Evolutionary conservation across 257 asterid genomes (phyloP).

Genomic region (Penstemon barbatus): DNA sequence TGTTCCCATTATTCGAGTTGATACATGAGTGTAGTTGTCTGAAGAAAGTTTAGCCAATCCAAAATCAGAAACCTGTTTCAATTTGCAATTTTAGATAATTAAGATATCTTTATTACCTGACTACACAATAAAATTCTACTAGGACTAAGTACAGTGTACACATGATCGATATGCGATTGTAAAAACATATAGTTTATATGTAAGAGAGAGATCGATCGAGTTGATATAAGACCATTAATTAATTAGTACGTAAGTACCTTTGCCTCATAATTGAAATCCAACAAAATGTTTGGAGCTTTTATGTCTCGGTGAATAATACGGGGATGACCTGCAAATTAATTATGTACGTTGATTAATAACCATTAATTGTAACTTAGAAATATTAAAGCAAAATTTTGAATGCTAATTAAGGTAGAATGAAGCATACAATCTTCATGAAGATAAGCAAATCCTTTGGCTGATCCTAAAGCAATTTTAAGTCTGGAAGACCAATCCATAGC

Average conservation of each 20-base stretch:
- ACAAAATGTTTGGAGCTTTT: conserved; percentile 76
- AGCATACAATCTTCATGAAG: conserved; percentile 79
- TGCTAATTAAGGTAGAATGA: neutral
- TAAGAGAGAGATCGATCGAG: no score
- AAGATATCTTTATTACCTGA: neutral
- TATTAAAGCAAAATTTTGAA: neutral
- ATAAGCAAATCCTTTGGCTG: conserved; percentile 88
- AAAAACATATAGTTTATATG: no score
- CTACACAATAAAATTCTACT: neutral
- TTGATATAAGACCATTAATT: neutral
- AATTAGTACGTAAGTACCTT: conserved; percentile 58
- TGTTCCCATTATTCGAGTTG: conserved; percentile 96
- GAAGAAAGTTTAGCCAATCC: conserved; percentile 86
- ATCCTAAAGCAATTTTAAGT: conserved; percentile 63
- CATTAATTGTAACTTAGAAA: no score
- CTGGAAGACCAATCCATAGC: conserved; percentile 70
- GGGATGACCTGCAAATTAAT: conserved; percentile 66
- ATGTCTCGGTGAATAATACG: conserved; percentile 91
- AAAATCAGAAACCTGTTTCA: conserved; percentile 81
- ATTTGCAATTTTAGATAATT: neutral
- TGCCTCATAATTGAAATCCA: conserved; percentile 67
- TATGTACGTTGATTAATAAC: no score
- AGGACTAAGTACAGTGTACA: no score
- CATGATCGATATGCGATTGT: no score
- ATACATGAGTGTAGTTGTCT: conserved; percentile 80